phyloP scores from a whole-genome alignment of 2,329 filamentous ascomycete genomes.

The Cladophialophora yegresii region DNA sequence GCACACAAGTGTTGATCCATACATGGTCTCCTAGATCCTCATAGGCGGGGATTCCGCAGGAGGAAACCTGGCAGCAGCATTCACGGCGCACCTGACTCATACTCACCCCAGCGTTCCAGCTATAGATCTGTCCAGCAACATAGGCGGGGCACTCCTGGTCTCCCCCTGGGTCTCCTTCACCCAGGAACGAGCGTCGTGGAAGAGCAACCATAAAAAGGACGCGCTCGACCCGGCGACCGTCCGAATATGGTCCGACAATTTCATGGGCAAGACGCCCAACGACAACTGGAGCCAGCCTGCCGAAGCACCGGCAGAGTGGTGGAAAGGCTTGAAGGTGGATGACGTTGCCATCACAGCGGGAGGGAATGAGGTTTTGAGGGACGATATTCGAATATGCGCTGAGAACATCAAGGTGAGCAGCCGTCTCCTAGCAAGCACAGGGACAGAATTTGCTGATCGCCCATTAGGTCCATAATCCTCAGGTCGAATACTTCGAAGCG shows the following conservation, averaged over 20 bases:
- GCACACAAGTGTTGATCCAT: not conserved
- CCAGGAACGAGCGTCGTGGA: constrained; percentile 32
- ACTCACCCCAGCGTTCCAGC: constrained; percentile 55
- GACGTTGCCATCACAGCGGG: constrained; percentile 25
- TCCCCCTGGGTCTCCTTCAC: constrained; percentile 60
- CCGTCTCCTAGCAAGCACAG: not conserved
- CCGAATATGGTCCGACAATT: constrained; percentile 21
- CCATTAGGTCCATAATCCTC: constrained; percentile 12
- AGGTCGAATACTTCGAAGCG: constrained; percentile 22
- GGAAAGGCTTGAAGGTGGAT: constrained; percentile 29
- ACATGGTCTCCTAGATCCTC: constrained; percentile 38
- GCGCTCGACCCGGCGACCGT: constrained; percentile 10
- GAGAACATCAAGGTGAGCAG: constrained; percentile 21
- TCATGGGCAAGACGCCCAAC: constrained; percentile 22
- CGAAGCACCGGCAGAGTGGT: constrained; percentile 26
- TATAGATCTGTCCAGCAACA: constrained; percentile 22
- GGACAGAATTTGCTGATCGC: not conserved
- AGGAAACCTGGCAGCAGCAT: constrained; percentile 43
- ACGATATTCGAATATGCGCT: constrained; percentile 24
- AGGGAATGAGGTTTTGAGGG: constrained; percentile 25
- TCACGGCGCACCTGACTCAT: constrained; percentile 43
- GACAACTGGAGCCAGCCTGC: constrained; percentile 27
- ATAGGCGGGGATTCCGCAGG: constrained; percentile 50
- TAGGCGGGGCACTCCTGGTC: constrained; percentile 57
- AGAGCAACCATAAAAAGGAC: constrained; percentile 20